Conservation (phyloP, 1,284 basidiomycete genomes). For the Cryptococcus floricola region DNA sequence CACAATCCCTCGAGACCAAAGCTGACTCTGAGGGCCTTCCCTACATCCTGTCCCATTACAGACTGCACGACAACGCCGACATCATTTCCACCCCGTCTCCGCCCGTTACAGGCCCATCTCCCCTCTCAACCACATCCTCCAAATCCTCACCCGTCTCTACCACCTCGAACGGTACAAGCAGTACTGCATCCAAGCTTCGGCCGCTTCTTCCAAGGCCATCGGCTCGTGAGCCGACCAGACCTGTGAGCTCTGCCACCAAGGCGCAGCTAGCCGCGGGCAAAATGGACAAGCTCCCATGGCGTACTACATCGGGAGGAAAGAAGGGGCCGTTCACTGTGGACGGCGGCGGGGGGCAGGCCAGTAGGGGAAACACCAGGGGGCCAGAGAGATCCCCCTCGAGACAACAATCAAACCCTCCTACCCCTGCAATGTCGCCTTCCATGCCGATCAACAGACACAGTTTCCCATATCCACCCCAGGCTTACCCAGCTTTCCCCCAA, state of each 20-base stretch:
- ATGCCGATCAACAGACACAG: slow-evolving; percentile 10
- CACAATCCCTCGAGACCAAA: neutral
- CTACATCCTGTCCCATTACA: neutral
- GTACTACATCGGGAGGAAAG: slow-evolving; percentile 31
- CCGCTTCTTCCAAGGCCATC: slow-evolving; percentile 42
- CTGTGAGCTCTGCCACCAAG: slow-evolving; percentile 4
- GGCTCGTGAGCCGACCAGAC: slow-evolving; percentile 15
- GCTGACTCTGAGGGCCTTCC: neutral
- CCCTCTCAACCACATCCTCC: slow-evolving; percentile 37
- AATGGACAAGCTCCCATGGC: slow-evolving; percentile 42
- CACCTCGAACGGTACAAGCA: slow-evolving; percentile 18
- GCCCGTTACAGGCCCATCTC: slow-evolving; percentile 39
- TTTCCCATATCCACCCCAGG: slow-evolving; percentile 18
- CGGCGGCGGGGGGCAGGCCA: slow-evolving; percentile 29
- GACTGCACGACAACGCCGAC: slow-evolving; percentile 11
- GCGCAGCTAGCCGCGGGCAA: slow-evolving; percentile 14
- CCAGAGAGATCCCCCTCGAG: slow-evolving; percentile 17
- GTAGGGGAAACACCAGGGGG: neutral
- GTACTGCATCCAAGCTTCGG: slow-evolving; percentile 28
- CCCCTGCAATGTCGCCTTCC: slow-evolving; percentile 24
- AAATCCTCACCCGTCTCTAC: slow-evolving; percentile 37
- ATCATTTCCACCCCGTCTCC: slow-evolving; percentile 43
- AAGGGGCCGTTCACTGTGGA: slow-evolving; percentile 48
- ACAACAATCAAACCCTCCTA: slow-evolving; percentile 22
- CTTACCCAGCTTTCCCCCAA: slow-evolving; percentile 13